Evolutionary conservation across 352 stramenopile species (phyloP).

Genomic region (Aphanomyces euteiches): DNA sequence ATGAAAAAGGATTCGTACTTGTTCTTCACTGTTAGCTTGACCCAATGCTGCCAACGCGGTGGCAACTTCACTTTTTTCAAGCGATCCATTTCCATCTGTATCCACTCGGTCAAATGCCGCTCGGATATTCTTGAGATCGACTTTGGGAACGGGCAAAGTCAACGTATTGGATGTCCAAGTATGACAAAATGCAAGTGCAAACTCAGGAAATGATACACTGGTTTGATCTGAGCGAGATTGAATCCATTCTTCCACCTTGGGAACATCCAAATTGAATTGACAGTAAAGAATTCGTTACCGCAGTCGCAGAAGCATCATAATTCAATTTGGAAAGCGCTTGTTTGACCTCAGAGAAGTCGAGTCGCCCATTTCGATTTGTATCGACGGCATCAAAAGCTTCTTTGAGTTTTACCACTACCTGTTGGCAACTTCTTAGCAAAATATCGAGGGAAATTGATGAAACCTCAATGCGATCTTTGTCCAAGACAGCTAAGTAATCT

Average conservation of each 20-base stretch:
- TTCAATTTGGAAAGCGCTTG: conserved; percentile 42
- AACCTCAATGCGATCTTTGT: conserved; percentile 58
- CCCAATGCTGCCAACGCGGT: conserved; percentile 40
- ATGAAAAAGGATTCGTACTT: conserved; percentile 6
- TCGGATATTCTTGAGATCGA: conserved; percentile 46
- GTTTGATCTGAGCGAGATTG: conserved; percentile 34
- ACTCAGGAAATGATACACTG: conserved; percentile 48
- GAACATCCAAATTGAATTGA: not conserved
- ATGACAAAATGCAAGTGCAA: conserved; percentile 49
- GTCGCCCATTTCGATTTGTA: conserved; percentile 48
- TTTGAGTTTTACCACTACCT: conserved; percentile 55
- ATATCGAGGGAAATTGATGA: not conserved
- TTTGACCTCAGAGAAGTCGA: conserved; percentile 53
- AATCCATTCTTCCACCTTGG: conserved; percentile 33
- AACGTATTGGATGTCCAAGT: conserved; percentile 31
- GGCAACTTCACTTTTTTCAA: conserved; percentile 44
- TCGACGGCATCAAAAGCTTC: conserved; percentile 65
- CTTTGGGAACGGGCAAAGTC: conserved; percentile 43
- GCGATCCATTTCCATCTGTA: conserved; percentile 37
- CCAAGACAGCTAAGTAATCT: conserved; percentile 69
- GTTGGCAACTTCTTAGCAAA: not conserved
- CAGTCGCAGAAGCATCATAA: conserved; percentile 37
- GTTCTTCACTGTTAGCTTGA: conserved; percentile 29
- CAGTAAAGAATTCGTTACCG: conserved; percentile 40
- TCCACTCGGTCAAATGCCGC: conserved; percentile 45